Percentiles rank a stretch among this genome's conserved stretches.
These are phyloP conservation scores for Hordeum vulgare DNA, from an alignment of 176 grass and related monocot genomes.

Conservation along the genomic window MorexV3_pseudomolecules_assembly NC_058518.1:360569233-360569732, in stretches of 20 bases:
- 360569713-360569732: not conserved
- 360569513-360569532: not conserved
- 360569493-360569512: slow-evolving; percentile 9
- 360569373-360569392: slow-evolving; percentile 34
- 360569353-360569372: slow-evolving; percentile 38
- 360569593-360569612: not conserved
- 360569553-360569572: slow-evolving; percentile 1
- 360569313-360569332: slow-evolving; percentile 75
- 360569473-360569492: not conserved
- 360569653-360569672: not conserved
- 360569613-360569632: not conserved
- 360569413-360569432: slow-evolving; percentile 26
- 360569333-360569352: slow-evolving; percentile 62
- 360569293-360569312: not conserved
- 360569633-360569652: not conserved
- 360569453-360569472: slow-evolving; percentile 4
- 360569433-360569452: slow-evolving; percentile 22
- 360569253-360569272: not conserved
- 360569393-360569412: slow-evolving; percentile 24
- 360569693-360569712: not conserved
- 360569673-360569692: not conserved
- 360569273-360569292: not conserved
- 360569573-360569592: not conserved
- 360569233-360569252: not conserved
- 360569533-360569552: not conserved